These are phyloP conservation scores for Debaryomyces psychrophilus DNA, from an alignment of 1,139 yeast species.

Conservation along the genomic window DNA sequence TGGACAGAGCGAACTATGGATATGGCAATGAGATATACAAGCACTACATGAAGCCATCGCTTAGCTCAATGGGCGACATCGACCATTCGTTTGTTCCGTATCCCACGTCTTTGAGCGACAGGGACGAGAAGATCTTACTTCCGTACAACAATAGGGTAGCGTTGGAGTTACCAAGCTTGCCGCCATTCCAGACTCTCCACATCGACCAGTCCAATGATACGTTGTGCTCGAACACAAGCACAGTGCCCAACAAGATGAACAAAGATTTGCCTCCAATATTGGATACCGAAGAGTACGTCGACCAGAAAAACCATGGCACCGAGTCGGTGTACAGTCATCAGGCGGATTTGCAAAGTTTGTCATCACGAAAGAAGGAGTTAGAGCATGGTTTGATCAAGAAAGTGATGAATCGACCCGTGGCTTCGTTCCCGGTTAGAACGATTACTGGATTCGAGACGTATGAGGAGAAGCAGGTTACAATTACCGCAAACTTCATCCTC, in stretches of 20 bases:
- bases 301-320: background rate
- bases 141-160: conserved; percentile 15
- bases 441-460: conserved; percentile 19
- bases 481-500: conserved; percentile 35
- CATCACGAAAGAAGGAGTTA: conserved; percentile 30
- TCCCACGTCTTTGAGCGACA: conserved; percentile 16
- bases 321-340: conserved; percentile 8
- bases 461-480: conserved; percentile 23
- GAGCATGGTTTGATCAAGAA: conserved; percentile 35
- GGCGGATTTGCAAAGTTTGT: conserved; percentile 22
- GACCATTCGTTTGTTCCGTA: conserved; percentile 18
- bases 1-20: conserved; percentile 9
- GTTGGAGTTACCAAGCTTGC: conserved; percentile 16
- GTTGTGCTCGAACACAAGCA: conserved; percentile 6
- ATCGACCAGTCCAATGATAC: conserved; percentile 18
- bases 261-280: conserved; percentile 27
- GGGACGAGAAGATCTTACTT: background rate
- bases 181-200: conserved; percentile 13
- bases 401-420: conserved; percentile 43
- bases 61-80: conserved; percentile 13
- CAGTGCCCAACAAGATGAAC: conserved; percentile 11
- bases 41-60: conserved; percentile 23
- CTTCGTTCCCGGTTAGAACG: conserved; percentile 16
- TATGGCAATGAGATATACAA: conserved; percentile 23
- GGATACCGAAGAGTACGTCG: conserved; percentile 19